Conservation (phyloP, 768 basidiomycete species). For the Panaeolus cyanescens region DNA sequence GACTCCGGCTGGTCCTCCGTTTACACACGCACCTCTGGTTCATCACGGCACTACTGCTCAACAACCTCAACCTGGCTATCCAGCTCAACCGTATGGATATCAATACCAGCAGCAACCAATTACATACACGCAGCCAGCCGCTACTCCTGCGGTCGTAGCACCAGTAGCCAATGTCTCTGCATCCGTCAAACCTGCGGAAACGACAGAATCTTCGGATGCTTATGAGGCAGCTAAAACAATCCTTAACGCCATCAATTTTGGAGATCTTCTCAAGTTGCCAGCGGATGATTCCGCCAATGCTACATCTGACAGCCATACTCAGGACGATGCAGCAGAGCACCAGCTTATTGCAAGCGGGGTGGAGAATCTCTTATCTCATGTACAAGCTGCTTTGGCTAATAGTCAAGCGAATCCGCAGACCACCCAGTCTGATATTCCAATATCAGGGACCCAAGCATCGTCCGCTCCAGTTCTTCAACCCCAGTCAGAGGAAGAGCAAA, state of each 20-base stretch:
- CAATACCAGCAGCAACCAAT: slow-evolving; percentile 23
- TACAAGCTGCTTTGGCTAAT: slow-evolving; percentile 27
- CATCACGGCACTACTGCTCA: slow-evolving; percentile 30
- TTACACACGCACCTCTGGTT: slow-evolving; percentile 57
- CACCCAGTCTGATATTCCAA: slow-evolving; percentile 2
- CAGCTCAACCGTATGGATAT: slow-evolving; percentile 41
- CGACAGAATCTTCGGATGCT: slow-evolving; percentile 52
- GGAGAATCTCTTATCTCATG: slow-evolving; percentile 28
- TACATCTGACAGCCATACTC: neutral
- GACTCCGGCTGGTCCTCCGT: slow-evolving; percentile 46
- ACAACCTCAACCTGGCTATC: slow-evolving; percentile 31
- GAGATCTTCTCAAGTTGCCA: slow-evolving; percentile 47
- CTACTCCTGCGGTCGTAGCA: slow-evolving; percentile 6
- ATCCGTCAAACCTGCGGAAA: slow-evolving; percentile 10
- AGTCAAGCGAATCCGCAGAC: slow-evolving; percentile 5
- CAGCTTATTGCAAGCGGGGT: slow-evolving; percentile 15
- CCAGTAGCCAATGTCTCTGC: slow-evolving; percentile 11
- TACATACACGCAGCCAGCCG: slow-evolving; percentile 17
- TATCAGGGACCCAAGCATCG: neutral
- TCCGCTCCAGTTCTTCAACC: slow-evolving; percentile 1
- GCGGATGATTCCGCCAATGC: slow-evolving; percentile 29
- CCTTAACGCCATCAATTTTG: slow-evolving; percentile 76
- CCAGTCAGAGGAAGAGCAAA: slow-evolving; percentile 9
- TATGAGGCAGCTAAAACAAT: slow-evolving; percentile 82
- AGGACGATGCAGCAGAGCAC: slow-evolving; percentile 1